Evolutionary conservation across 2,329 filamentous ascomycete species (phyloP).

Genomic region (Diaporthe batatas): DNA sequence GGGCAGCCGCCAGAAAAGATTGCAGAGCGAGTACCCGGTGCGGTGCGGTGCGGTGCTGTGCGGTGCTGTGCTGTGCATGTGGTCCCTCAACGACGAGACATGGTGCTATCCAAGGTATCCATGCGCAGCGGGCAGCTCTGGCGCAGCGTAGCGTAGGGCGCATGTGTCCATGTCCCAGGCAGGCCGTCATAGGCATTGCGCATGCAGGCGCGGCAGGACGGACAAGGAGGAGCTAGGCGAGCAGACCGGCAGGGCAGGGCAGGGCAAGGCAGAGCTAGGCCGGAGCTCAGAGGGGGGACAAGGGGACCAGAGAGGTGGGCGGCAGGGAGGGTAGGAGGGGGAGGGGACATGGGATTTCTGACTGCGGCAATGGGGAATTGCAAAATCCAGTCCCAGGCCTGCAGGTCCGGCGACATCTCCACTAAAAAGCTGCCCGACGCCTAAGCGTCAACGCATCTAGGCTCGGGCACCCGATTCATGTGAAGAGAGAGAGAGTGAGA

Average conservation of each 20-base stretch:
- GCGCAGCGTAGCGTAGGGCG: constrained; percentile 1
- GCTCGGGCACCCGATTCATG: constrained; percentile 15
- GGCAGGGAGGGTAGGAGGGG: background rate
- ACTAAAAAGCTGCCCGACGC: constrained; percentile 31
- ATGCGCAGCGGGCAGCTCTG: constrained; percentile 19
- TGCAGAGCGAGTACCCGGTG: background rate
- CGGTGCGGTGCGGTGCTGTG: background rate
- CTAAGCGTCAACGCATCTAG: constrained; percentile 12
- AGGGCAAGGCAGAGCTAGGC: background rate
- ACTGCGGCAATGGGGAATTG: constrained; percentile 39
- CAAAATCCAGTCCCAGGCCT: constrained; percentile 40
- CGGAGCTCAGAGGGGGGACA: constrained; percentile 1
- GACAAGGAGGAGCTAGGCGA: constrained; percentile 1
- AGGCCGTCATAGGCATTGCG: background rate
- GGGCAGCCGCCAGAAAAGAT: constrained; percentile 24
- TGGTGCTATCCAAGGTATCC: constrained; percentile 32
- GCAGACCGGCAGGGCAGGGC: no score
- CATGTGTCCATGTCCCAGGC: background rate
- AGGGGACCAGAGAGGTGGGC: background rate
- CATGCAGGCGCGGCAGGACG: constrained; percentile 5
- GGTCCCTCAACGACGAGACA: constrained; percentile 23
- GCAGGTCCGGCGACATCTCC: constrained; percentile 18
- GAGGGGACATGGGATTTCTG: constrained; percentile 41
- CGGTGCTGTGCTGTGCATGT: background rate
- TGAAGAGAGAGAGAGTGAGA: background rate